Base-by-base conservation (phyloP, 495 filamentous ascomycete species). In the Penicillium robsamsonii region DNA sequence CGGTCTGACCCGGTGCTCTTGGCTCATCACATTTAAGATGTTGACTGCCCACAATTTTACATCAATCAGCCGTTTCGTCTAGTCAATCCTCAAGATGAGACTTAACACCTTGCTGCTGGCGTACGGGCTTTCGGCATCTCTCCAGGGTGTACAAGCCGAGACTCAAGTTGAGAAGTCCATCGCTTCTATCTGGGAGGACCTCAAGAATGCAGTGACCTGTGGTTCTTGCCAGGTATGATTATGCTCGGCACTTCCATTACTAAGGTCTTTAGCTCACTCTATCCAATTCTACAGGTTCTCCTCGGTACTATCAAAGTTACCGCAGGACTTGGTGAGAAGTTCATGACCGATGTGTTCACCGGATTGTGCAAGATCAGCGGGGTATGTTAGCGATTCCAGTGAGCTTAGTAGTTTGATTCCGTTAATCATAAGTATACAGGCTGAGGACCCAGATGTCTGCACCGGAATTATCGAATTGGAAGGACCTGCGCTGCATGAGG, bases 391-490 rank as follows among this genome's bases (percentile, higher is more conserved):
- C 27, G 7, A 17, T n/a, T 15, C 5, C 15, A 6, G 12, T 9
- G 43, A 45, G 20, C 18, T 20, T n/a, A 20, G 15, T 25, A 13
- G 31, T 10, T 33, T 5, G 45, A 4, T 40, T 22, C 18, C 18
- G 15, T 31, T 43, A 22, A 40, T 15, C 11, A 31, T 2, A 48
- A 33, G 20, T 6, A 18, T 25, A 18, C 51, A 74, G 71, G 59
- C 63, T 41, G 70, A 77, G 53, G 80, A 81, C 49, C 44, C 58
- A 37, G 81, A 84, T 64, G 80, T 81, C 29, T 84, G 79, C 50
- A 57, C 66, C 12, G 79, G 78, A 6, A 57, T 73, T 15, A 71
- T 83, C 17, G 67, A 67, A 17, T 70, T 72, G 0, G 79, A 84
- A 65, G 77, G 74, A 0, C 77, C 81, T 1, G 75, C 79, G 24